Evolutionary conservation across 2,329 filamentous ascomycete species (phyloP).

Genomic region (Talaromyces albobiverticillius): DNA sequence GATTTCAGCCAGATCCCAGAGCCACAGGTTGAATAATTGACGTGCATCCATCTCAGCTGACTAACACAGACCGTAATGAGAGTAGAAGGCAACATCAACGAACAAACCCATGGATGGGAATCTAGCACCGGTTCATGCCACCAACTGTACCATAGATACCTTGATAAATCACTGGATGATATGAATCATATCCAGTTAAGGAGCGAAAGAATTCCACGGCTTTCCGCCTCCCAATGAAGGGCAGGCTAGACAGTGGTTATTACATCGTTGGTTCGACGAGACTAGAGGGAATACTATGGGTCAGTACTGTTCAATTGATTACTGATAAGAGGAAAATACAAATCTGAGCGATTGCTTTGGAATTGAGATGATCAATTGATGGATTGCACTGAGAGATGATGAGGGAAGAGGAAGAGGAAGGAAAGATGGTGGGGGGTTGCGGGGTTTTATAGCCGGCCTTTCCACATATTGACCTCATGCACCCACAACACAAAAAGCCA

Average conservation of each 20-base stretch:
- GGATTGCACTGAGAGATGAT: constrained; percentile 8
- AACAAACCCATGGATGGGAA: constrained; percentile 27
- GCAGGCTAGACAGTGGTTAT: constrained; percentile 20
- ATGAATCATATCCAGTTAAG: constrained; percentile 22
- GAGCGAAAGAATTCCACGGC: constrained; percentile 36
- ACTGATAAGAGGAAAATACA: background rate
- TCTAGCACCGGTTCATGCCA: constrained; percentile 67
- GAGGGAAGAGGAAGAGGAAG: constrained; percentile 13
- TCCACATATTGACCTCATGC: no score
- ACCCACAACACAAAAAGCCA: no score
- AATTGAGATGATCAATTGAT: background rate
- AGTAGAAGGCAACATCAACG: background rate
- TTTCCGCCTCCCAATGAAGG: constrained; percentile 30
- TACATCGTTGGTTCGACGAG: constrained; percentile 22
- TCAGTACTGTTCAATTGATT: background rate
- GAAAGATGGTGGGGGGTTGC: constrained; percentile 13
- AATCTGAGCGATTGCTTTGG: constrained; percentile 1
- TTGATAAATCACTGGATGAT: constrained; percentile 35
- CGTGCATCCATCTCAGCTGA: no score
- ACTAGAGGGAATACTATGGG: constrained; percentile 4
- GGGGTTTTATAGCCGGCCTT: constrained; percentile 15
- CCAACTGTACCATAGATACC: constrained; percentile 46
- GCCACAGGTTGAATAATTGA: no score
- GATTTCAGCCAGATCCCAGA: constrained; percentile 60
- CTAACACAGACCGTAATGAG: no score